phyloP scores from a whole-genome alignment of 2,329 filamentous ascomycete species.

The Teratosphaeria destructans region DNA sequence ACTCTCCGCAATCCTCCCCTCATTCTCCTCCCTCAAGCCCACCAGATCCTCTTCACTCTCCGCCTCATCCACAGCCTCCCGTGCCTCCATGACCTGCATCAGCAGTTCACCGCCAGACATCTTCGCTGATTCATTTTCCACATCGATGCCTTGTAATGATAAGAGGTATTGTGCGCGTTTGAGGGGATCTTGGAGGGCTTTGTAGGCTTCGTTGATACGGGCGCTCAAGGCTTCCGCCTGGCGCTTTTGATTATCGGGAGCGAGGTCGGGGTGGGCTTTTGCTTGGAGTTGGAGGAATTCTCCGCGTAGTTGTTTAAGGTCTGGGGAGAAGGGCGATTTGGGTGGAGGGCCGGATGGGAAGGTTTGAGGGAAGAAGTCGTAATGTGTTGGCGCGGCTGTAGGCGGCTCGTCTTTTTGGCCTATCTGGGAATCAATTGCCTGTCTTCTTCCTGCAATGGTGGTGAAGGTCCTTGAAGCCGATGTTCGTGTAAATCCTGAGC shows the following conservation, averaged over 20 bases:
- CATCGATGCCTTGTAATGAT: slow-evolving; percentile 58
- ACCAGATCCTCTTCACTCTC: slow-evolving; percentile 52
- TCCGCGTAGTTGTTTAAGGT: slow-evolving; percentile 58
- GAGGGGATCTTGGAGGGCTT: slow-evolving; percentile 68
- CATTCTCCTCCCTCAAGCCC: slow-evolving; percentile 54
- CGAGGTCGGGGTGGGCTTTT: slow-evolving; percentile 62
- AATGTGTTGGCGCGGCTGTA: slow-evolving; percentile 48
- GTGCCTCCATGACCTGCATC: slow-evolving; percentile 67
- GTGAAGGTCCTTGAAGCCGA: neutral
- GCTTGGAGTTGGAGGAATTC: slow-evolving; percentile 84
- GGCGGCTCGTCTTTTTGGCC: neutral
- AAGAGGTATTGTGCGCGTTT: slow-evolving; percentile 82
- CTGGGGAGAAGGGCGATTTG: slow-evolving; percentile 61
- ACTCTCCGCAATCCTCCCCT: slow-evolving; percentile 52
- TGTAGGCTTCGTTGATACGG: slow-evolving; percentile 84
- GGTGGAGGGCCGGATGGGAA: slow-evolving; percentile 72
- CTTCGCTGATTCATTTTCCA: slow-evolving; percentile 67
- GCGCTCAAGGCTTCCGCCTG: slow-evolving; percentile 69
- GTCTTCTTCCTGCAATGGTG: neutral
- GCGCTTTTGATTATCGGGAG: slow-evolving; percentile 38
- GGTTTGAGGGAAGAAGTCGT: slow-evolving; percentile 77
- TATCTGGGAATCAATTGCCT: neutral
- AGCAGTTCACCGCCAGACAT: slow-evolving; percentile 62
- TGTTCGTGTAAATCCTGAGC: neutral
- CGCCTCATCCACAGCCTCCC: slow-evolving; percentile 49